A percentile compares a stretch with the other conserved stretches of the same genome.
phyloP scores from a whole-genome alignment of 164 flowering plant species.

The Aristolochia californica region DNA sequence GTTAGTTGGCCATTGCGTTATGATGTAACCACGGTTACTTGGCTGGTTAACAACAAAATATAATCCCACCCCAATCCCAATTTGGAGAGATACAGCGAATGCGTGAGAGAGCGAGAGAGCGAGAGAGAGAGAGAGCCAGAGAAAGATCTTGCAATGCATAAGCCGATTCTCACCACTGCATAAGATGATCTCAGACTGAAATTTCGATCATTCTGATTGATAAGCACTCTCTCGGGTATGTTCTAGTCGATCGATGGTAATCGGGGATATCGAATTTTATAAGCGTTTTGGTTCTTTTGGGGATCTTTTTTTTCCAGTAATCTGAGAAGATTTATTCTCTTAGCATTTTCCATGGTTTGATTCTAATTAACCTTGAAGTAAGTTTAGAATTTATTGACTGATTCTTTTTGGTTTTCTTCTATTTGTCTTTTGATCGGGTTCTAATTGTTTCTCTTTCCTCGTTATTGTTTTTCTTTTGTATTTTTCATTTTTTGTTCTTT shows the following conservation, averaged over 20 bases:
- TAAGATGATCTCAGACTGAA: too few species aligned
- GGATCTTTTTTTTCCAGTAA: slow-evolving; percentile 1
- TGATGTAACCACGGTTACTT: slow-evolving; percentile 16
- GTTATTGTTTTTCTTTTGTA: too few species aligned
- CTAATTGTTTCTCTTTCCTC: too few species aligned
- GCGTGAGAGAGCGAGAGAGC: neutral
- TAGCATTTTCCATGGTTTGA: neutral
- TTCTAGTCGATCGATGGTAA: slow-evolving; percentile 3
- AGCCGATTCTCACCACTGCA: slow-evolving; percentile 1
- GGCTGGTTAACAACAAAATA: slow-evolving; percentile 7
- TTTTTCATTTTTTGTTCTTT: too few species aligned
- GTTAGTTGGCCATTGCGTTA: slow-evolving; percentile 1
- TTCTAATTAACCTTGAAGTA: neutral
- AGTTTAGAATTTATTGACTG: neutral
- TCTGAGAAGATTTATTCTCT: neutral
- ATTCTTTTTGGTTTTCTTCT: too few species aligned
- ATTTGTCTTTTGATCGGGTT: too few species aligned
- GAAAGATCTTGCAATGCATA: slow-evolving; percentile 1
- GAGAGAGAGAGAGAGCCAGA: too few species aligned
- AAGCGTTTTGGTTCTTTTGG: slow-evolving; percentile 1
- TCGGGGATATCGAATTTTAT: neutral
- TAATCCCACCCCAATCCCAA: neutral
- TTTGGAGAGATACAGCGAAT: neutral
- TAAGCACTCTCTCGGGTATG: slow-evolving; percentile 11
- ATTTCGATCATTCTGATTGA: slow-evolving; percentile 4